Evolutionary conservation across 768 basidiomycete species (phyloP).

Genomic region (Lepiota subincarnata): DNA sequence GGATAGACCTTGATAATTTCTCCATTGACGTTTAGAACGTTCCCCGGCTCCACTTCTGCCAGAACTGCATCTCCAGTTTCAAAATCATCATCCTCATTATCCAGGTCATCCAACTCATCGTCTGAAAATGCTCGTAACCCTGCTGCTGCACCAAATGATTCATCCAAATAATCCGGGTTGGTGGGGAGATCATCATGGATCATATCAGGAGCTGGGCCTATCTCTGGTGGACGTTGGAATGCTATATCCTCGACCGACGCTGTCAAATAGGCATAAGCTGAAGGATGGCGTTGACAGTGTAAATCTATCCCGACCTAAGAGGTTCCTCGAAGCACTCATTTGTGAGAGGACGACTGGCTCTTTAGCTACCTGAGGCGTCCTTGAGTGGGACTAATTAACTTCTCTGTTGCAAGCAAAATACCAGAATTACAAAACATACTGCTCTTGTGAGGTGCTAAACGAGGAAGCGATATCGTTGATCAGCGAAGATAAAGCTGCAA

Average conservation of each 20-base stretch:
- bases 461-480: slow-evolving; percentile 45
- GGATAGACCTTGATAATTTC: slow-evolving; percentile 80
- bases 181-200: slow-evolving; percentile 88
- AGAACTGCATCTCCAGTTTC: slow-evolving; percentile 20
- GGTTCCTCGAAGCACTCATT: slow-evolving; percentile 14
- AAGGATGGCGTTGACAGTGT: neutral
- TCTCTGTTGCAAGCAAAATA: neutral
- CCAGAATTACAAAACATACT: slow-evolving; percentile 18
- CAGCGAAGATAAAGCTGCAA: slow-evolving; percentile 54
- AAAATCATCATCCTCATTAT: slow-evolving; percentile 29
- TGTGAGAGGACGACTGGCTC: slow-evolving; percentile 23
- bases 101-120: slow-evolving; percentile 70
- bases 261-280: slow-evolving; percentile 20
- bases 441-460: slow-evolving; percentile 31
- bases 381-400: slow-evolving; percentile 12
- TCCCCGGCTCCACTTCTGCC: slow-evolving; percentile 28
- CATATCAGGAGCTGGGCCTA: slow-evolving; percentile 82
- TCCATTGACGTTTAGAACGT: slow-evolving; percentile 65
- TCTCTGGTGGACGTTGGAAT: slow-evolving; percentile 69
- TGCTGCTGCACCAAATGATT: slow-evolving; percentile 73
- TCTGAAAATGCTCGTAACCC: slow-evolving; percentile 70
- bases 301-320: slow-evolving; percentile 33
- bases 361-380: slow-evolving; percentile 22
- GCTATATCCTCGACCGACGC: slow-evolving; percentile 81
- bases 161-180: slow-evolving; percentile 85